Evolutionary conservation across 2,329 filamentous ascomycete species (phyloP).

Genomic region (Arthrobotrys musiformis): DNA sequence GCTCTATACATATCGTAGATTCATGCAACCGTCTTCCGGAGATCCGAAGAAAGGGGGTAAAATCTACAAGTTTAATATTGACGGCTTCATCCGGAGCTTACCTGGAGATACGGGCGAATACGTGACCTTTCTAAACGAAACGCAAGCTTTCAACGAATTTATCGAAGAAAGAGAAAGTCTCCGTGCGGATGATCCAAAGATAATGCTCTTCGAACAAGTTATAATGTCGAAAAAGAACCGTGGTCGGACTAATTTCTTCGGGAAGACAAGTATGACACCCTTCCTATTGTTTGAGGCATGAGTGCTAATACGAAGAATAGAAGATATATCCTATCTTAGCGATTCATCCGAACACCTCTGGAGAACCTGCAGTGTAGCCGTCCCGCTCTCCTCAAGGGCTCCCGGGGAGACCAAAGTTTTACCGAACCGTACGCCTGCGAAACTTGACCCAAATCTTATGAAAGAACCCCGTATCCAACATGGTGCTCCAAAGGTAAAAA

Average conservation of each 20-base stretch:
- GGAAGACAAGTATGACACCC: conserved; percentile 67
- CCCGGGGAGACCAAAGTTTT: conserved; percentile 65
- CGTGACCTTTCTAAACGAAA: conserved; percentile 72
- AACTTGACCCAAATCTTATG: conserved; percentile 87
- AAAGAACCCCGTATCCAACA: conserved; percentile 90
- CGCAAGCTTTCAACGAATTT: conserved; percentile 82
- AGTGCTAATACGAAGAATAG: conserved; percentile 39
- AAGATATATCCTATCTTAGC: conserved; percentile 71
- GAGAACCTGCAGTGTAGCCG: conserved; percentile 71
- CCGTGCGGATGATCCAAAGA: conserved; percentile 71
- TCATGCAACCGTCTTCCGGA: conserved; percentile 69
- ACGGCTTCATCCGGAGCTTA: conserved; percentile 73
- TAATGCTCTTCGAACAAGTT: conserved; percentile 85
- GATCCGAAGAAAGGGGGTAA: conserved; percentile 73
- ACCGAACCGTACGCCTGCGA: conserved; percentile 74
- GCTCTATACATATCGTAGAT: conserved; percentile 76
- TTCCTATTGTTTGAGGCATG: conserved; percentile 60
- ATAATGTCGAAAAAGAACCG: conserved; percentile 79
- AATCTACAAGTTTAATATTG: conserved; percentile 74
- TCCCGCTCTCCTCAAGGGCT: conserved; percentile 65
- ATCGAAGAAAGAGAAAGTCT: conserved; percentile 81
- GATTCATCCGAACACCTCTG: conserved; percentile 83
- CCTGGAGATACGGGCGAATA: conserved; percentile 74
- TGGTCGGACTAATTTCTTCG: conserved; percentile 74
- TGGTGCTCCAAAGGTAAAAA: conserved; percentile 76